Evolutionary conservation across 352 stramenopile species (phyloP).

Genomic region (Globisporangium mamillatum): DNA sequence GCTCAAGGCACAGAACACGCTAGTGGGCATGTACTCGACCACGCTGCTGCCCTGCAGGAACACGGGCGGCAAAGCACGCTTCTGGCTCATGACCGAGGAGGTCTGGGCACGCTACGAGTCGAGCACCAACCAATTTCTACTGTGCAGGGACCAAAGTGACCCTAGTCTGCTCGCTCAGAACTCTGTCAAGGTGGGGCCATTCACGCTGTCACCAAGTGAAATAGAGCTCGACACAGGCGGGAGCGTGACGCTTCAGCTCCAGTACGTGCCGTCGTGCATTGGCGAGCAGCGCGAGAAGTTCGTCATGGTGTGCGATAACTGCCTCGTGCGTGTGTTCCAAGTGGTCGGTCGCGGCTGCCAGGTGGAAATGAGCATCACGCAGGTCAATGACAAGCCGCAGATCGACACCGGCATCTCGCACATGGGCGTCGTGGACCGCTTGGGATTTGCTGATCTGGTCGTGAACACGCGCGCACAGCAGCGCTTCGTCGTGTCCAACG

Average conservation of each 20-base stretch:
- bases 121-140: conserved; percentile 12
- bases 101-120: conserved; percentile 46
- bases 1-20: conserved; percentile 50
- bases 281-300: conserved; percentile 63
- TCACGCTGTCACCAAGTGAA: conserved; percentile 50
- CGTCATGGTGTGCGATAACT: conserved; percentile 84
- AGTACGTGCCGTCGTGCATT: conserved; percentile 52
- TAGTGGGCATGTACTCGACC: conserved; percentile 51
- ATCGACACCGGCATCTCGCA: conserved; percentile 44
- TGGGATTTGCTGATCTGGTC: conserved; percentile 51
- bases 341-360: conserved; percentile 64
- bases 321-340: conserved; percentile 70
- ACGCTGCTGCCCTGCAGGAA: conserved; percentile 59
- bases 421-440: conserved; percentile 42
- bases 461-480: conserved; percentile 33
- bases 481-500: conserved; percentile 51
- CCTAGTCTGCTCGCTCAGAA: neutral
- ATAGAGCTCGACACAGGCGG: conserved; percentile 48
- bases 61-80: conserved; percentile 51
- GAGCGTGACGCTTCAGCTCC: conserved; percentile 42
- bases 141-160: neutral
- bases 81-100: conserved; percentile 67
- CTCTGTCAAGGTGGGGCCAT: conserved; percentile 32
- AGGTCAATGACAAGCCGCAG: conserved; percentile 33
- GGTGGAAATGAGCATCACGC: conserved; percentile 50